A percentile compares a stretch with the other conserved stretches of the same genome.
Conservation (phyloP, 331 rosid genomes). For the Quercus lobata region DNA sequence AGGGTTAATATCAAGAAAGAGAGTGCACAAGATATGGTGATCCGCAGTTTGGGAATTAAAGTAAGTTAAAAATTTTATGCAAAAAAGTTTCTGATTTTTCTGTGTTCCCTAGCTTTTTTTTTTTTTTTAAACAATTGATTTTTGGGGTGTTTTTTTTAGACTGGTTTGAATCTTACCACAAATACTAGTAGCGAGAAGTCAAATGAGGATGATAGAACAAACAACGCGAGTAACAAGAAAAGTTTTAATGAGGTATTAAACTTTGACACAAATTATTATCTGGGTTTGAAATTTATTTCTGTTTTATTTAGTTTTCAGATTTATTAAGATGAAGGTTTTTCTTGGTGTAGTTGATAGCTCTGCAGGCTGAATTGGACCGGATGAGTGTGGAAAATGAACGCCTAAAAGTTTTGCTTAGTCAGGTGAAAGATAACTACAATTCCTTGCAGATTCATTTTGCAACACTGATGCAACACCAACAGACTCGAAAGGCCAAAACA, state of each 20-base stretch:
- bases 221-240: conserved; percentile 21
- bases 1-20: conserved; percentile 13
- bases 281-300: not conserved
- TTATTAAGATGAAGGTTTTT: not conserved
- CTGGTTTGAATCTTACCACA: conserved; percentile 51
- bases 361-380: conserved; percentile 40
- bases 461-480: conserved; percentile 19
- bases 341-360: conserved; percentile 26
- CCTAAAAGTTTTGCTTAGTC: conserved; percentile 35
- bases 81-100: not conserved
- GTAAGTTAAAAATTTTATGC: conserved; percentile 30
- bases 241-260: not conserved
- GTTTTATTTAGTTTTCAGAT: not conserved
- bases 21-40: not conserved
- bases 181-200: conserved; percentile 28
- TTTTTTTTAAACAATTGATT: not conserved
- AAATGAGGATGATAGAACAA: conserved; percentile 28
- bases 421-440: conserved; percentile 32
- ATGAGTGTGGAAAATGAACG: conserved; percentile 43
- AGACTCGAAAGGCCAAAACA: not conserved
- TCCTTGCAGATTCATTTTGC: conserved; percentile 27
- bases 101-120: not conserved
- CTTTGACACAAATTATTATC: no score
- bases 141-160: conserved; percentile 18
- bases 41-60: conserved; percentile 27